A percentile compares a stretch with the other conserved stretches of the same genome.
phyloP scores from a whole-genome alignment of 225 moss, liverwort and hornwort genomes.

The Lunularia cruciata region DNA sequence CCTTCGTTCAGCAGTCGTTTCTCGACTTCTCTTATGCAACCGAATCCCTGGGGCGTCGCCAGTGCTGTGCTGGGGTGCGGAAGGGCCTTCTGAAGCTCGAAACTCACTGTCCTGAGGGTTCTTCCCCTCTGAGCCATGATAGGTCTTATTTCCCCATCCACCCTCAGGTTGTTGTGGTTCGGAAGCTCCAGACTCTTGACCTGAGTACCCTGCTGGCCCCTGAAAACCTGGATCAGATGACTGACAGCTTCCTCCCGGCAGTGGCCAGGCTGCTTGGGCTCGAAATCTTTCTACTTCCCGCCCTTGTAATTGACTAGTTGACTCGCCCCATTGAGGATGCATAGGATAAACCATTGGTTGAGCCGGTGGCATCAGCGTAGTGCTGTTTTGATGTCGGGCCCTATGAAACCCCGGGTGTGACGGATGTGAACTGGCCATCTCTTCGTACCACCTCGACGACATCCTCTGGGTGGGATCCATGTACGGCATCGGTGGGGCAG shows the following conservation, averaged over 20 bases:
- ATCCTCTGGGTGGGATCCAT: slow-evolving; percentile 35
- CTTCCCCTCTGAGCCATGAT: slow-evolving; percentile 16
- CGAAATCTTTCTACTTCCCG: slow-evolving; percentile 32
- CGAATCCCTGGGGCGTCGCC: slow-evolving; percentile 20
- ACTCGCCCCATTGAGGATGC: slow-evolving; percentile 35
- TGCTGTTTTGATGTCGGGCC: slow-evolving; percentile 14
- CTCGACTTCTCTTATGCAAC: slow-evolving; percentile 23
- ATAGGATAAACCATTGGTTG: slow-evolving; percentile 21
- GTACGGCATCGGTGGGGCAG: slow-evolving; percentile 33
- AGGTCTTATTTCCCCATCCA: slow-evolving; percentile 6
- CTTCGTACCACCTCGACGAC: slow-evolving; percentile 41
- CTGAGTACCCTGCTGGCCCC: not conserved
- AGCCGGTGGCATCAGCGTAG: slow-evolving; percentile 12
- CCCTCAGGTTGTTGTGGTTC: slow-evolving; percentile 10
- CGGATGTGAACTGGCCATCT: slow-evolving; percentile 31
- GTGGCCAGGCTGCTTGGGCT: slow-evolving; percentile 17
- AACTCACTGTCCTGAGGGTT: slow-evolving; percentile 8
- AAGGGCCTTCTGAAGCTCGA: slow-evolving; percentile 6
- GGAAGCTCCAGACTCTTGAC: slow-evolving; percentile 22
- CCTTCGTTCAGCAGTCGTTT: slow-evolving; percentile 6
- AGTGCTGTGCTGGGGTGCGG: not conserved
- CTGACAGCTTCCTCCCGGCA: slow-evolving; percentile 19
- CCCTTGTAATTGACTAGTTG: slow-evolving; percentile 13
- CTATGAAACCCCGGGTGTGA: slow-evolving; percentile 14
- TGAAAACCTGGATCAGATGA: slow-evolving; percentile 19